Conservation (phyloP, 345 rosid species). For the Cardamine resedifolia region DNA sequence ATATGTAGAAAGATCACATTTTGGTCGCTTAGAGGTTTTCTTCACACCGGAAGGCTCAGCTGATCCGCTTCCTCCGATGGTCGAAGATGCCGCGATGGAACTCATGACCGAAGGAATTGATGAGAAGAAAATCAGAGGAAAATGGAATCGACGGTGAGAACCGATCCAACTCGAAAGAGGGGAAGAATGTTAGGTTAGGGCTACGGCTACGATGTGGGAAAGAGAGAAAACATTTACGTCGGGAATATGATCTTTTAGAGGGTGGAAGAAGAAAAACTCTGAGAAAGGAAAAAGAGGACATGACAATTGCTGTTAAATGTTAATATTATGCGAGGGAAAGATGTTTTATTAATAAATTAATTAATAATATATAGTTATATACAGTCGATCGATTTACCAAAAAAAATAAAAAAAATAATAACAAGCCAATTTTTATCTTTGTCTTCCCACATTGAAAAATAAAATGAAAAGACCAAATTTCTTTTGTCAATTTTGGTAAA, state of each 20-base stretch:
- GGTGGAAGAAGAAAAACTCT: conserved; percentile 9
- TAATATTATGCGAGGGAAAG: not conserved
- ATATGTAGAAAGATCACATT: conserved; percentile 49
- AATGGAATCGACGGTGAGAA: not conserved
- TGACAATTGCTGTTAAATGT: not conserved
- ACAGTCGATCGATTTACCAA: not conserved
- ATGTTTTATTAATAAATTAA: not conserved
- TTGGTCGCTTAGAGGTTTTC: conserved; percentile 79
- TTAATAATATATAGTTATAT: too few species aligned
- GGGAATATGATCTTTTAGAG: conserved; percentile 1
- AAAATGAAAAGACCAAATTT: too few species aligned
- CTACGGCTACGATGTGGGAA: too few species aligned
- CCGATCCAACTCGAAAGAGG: not conserved
- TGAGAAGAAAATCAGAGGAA: not conserved
- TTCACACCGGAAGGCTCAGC: conserved; percentile 65
- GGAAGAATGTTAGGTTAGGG: conserved; percentile 17
- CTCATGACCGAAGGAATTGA: conserved; percentile 38
- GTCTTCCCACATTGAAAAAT: too few species aligned
- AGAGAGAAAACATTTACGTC: not conserved
- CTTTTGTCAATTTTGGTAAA: too few species aligned
- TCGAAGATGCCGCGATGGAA: conserved; percentile 53
- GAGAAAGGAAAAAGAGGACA: not conserved
- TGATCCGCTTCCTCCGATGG: conserved; percentile 63
- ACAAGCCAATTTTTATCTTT: too few species aligned
- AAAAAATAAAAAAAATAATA: too few species aligned